Percentiles rank a stretch among this genome's conserved stretches.
Evolutionary conservation across 108 stramenopile species (phyloP).

Genomic region (Nitzschia putrida): DNA sequence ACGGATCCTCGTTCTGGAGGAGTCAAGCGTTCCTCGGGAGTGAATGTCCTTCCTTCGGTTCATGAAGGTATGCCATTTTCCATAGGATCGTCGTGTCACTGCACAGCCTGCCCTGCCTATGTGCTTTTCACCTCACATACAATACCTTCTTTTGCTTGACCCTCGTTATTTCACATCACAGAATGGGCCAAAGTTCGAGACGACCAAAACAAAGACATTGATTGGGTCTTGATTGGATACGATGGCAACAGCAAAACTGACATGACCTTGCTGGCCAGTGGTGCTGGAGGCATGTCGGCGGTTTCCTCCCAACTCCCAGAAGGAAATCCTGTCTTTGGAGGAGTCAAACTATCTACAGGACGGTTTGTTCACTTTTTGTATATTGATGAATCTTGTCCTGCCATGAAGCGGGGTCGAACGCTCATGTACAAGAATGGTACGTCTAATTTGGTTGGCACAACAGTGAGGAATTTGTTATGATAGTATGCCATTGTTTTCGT

Average conservation of each 20-base stretch:
- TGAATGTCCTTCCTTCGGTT: conserved; percentile 67
- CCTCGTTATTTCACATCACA: conserved; percentile 4
- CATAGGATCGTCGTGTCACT: neutral
- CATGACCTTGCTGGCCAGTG: conserved; percentile 63
- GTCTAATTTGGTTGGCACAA: no score
- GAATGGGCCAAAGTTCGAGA: conserved; percentile 77
- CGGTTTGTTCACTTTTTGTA: conserved; percentile 77
- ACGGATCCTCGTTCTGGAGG: conserved; percentile 79
- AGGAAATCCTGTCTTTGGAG: conserved; percentile 67
- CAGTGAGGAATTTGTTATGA: no score
- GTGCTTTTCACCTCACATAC: neutral
- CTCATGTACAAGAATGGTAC: conserved; percentile 88
- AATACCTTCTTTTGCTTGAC: neutral
- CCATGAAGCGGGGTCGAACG: conserved; percentile 70
- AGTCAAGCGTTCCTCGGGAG: conserved; percentile 64
- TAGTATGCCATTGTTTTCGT: no score
- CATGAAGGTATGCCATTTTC: conserved; percentile 33
- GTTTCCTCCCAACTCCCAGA: conserved; percentile 50
- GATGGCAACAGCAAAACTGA: conserved; percentile 73
- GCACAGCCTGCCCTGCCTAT: neutral
- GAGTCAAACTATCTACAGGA: conserved; percentile 55
- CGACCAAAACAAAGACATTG: conserved; percentile 57
- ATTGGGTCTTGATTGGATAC: conserved; percentile 80
- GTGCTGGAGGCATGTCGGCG: conserved; percentile 67
- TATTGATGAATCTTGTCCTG: conserved; percentile 57